Base-by-base conservation (phyloP, 2,329 filamentous ascomycete species). In the Cadophora gregata region DNA sequence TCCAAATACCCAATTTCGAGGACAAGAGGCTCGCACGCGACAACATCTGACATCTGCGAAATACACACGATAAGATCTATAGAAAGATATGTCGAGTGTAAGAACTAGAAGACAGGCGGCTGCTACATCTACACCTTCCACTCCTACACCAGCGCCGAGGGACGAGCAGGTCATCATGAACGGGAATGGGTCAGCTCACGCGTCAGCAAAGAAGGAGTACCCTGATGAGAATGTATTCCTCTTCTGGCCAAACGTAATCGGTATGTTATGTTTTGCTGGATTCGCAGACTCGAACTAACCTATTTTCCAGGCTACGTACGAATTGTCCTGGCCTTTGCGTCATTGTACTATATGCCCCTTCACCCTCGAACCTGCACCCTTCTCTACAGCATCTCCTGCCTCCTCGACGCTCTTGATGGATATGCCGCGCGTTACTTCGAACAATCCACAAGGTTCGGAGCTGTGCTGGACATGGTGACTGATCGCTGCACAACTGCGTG, bases 391-490 rank as follows among this genome's bases (percentile, higher is more conserved):
- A 83, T 99, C 67, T 98, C 95, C 29, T 98, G 96, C 79, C 87
- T 98, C 53, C 90, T 99, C 71, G 96, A 99, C 78, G 96, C 95
- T 55, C 87, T 98, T 70, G 96, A 99, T 78, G 96, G 96, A 74
- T 91, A 94, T 75, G 94, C 94, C n/a, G 96, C 96, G 66, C 90
- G 93, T 58, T 83, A 87, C 75, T 90, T 95, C 78, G 88, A 97
- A 75, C 96, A 99, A 80, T 95, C 92, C 45, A 98, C 96, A 63
- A 92, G 92, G 71, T 99, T 99, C 79, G 96, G 96, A 70, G 96
- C 95, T 36, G 95, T 99, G 38, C 86, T 99, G 70, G 96, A 99
- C 82, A 99, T 99, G 96, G 95, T 99, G 69, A 99, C 96, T 21
- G 96, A 99, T 80, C 91, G 96, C 68, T 98, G 96, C 84, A 98